Base-by-base conservation (phyloP, 345 rosid species). In the Aurinia saxatilis region DNA sequence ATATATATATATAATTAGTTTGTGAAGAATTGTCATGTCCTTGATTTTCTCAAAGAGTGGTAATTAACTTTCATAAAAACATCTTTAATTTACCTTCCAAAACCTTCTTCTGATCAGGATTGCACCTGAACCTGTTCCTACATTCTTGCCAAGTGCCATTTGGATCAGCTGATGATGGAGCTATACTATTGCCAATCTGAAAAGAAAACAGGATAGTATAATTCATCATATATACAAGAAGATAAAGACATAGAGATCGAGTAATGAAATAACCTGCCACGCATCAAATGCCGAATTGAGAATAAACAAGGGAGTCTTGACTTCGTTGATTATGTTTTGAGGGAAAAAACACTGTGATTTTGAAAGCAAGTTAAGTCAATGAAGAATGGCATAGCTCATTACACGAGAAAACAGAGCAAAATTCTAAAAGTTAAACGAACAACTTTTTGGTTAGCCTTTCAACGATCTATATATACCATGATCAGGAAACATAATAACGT, bases 261-360 rank as follows among this genome's bases (percentile, higher is more conserved):
- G 25, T 41, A 11, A 6, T 42, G n/a, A 31, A 15, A 33, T 50
- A 25, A 65, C 76, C 76, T 72, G 72, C 76, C 76, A 72, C 3
- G 71, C 2, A 46, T 65, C 76, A 65, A 34, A 66, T 35, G 57
- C 76, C 2, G n/a, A n/a, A n/a, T n/a, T n/a, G n/a, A n/a, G n/a
- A n/a, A n/a, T n/a, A n/a, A n/a, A n/a, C n/a, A n/a, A 5, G 1
- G 72, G 76, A 0, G 63, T 65, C 66, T 36, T 59, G 21, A 72
- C 60, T 45, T 58, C 40, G 57, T 46, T 53, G 50, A 66, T 66
- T 58, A 66, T 36, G 51, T 72, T 18, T 60, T 65, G 63, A 50
- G 76, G 76, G 30, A 72, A 72, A 21, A 72, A 38, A n/a, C 76
- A 72, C 72, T 72, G 31, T 17, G 40, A 27, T 25, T 35, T 35